phyloP scores from a whole-genome alignment of 345 rosid genomes.

The Nasturtium officinale region DNA sequence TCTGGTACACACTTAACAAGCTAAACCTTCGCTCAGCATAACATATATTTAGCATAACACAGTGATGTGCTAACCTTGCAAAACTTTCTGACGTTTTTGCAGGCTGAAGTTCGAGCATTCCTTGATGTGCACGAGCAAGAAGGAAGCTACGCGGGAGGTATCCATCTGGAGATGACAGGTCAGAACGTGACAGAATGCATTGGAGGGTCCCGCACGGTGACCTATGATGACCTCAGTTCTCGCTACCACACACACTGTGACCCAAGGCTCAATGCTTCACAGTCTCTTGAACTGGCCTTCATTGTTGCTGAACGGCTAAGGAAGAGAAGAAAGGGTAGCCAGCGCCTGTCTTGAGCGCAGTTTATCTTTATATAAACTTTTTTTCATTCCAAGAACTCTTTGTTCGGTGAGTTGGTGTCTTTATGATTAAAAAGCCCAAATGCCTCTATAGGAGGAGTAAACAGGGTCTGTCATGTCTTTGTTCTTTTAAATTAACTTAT shows the following conservation, averaged over 20 bases:
- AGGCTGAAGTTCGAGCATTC: slow-evolving; percentile 66
- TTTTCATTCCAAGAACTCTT: slow-evolving; percentile 22
- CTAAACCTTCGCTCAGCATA: slow-evolving; percentile 6
- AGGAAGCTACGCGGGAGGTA: slow-evolving; percentile 66
- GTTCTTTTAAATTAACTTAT: slow-evolving; percentile 21
- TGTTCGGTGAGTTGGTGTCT: slow-evolving; percentile 29
- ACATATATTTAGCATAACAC: background rate
- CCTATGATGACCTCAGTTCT: slow-evolving; percentile 58
- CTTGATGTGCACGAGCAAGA: slow-evolving; percentile 68
- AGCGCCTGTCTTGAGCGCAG: slow-evolving; percentile 29
- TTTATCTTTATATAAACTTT: slow-evolving; percentile 13
- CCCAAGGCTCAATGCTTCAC: slow-evolving; percentile 68
- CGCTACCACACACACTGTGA: slow-evolving; percentile 71
- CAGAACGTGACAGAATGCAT: slow-evolving; percentile 70
- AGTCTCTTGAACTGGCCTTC: slow-evolving; percentile 63
- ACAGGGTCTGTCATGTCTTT: slow-evolving; percentile 20
- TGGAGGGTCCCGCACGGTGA: slow-evolving; percentile 65
- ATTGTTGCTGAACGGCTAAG: slow-evolving; percentile 65
- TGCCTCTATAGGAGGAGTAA: slow-evolving; percentile 29
- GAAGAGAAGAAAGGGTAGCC: slow-evolving; percentile 52
- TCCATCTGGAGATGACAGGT: slow-evolving; percentile 71
- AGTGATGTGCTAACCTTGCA: background rate
- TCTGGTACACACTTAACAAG: slow-evolving; percentile 48
- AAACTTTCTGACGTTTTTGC: background rate
- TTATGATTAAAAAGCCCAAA: background rate